Evolutionary conservation across 768 basidiomycete species (phyloP), one percentile per base, ranked within the genome.

Genomic region (Lactarius tabidus): DNA sequence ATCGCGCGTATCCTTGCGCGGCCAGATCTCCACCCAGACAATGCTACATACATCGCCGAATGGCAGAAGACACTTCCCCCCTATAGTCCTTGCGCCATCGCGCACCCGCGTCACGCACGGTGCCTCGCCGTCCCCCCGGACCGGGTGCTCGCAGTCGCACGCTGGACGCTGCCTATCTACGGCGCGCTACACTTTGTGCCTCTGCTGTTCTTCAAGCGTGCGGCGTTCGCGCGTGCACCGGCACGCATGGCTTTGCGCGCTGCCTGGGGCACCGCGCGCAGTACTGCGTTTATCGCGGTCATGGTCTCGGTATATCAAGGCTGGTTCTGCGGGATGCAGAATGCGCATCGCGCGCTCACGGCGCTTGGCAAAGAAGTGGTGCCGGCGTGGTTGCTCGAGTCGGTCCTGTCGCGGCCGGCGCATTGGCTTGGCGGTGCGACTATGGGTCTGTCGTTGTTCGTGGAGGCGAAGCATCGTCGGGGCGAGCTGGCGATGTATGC

Each of bases 401-500:
- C 87, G 18, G 75, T 95, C 18, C 78, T 84, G 17, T 86, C 87
- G 45, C 91, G 87, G 70, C 80, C 79, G 41, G 85, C 88, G 29
- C 94, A 88, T 76, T 92, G 84, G 83, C 38, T 92, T 2, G 80
- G 85, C 2, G 95, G 95, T 0, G 79, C 92, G 51, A 75, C 87
- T 8, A 80, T 89, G 12, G 93, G 92, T 15, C 70, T 96, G 14
- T 82, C 92, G 9, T 77, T 98, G 56, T 85, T 97, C 63, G 82
- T 95, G 3, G 96, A 98, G 72, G 95, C 93, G 72, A 88, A 85
- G 77, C 83, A 88, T 71, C 81, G 96, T n/a, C 82, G 95, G 6
- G 90, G 85, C 1, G 96, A 98, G 77, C 78, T 98, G 68, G 93
- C 95, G 66, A 92, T 94, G 93, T 94, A 90, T 73, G 89, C 87